phyloP scores from a whole-genome alignment of 768 basidiomycete genomes.

The Cystofilobasidium ferigula region DNA sequence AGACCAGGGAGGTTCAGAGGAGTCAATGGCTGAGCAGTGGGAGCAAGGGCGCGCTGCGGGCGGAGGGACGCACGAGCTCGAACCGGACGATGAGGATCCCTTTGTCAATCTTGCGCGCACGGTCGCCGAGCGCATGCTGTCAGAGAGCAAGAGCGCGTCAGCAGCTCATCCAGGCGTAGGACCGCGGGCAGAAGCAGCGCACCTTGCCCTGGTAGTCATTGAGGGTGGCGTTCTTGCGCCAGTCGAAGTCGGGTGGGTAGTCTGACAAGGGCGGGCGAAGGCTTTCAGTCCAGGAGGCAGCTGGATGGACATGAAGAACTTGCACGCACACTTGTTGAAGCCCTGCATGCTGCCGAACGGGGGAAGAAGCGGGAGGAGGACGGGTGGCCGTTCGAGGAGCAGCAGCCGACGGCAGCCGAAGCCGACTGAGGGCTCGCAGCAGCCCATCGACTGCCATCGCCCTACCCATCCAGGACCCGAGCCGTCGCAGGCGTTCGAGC shows the following conservation, averaged over 20 bases:
- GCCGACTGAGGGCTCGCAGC: no score
- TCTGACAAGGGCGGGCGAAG: conserved; percentile 46
- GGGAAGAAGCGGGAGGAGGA: no score
- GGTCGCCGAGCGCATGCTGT: conserved; percentile 46
- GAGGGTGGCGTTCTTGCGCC: conserved; percentile 33
- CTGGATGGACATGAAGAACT: no score
- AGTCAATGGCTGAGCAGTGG: neutral
- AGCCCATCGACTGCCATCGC: no score
- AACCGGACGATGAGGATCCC: conserved; percentile 93
- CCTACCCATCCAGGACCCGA: neutral
- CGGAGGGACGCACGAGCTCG: conserved; percentile 46
- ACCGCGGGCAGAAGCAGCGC: conserved; percentile 54
- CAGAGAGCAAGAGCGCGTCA: neutral
- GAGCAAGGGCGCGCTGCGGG: conserved; percentile 79
- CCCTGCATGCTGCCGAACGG: conserved; percentile 44
- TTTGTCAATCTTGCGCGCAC: conserved; percentile 90
- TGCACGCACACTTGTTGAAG: conserved; percentile 55
- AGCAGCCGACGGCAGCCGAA: no score
- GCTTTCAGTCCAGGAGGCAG: conserved; percentile 62
- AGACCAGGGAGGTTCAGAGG: neutral
- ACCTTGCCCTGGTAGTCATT: conserved; percentile 49
- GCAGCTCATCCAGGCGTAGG: neutral
- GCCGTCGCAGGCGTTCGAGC: neutral
- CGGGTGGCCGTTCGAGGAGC: no score
- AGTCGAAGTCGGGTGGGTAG: conserved; percentile 44